Base-by-base conservation (phyloP, 192 early-diverging fungal genomes). In the Lobosporangium transversale region DNA sequence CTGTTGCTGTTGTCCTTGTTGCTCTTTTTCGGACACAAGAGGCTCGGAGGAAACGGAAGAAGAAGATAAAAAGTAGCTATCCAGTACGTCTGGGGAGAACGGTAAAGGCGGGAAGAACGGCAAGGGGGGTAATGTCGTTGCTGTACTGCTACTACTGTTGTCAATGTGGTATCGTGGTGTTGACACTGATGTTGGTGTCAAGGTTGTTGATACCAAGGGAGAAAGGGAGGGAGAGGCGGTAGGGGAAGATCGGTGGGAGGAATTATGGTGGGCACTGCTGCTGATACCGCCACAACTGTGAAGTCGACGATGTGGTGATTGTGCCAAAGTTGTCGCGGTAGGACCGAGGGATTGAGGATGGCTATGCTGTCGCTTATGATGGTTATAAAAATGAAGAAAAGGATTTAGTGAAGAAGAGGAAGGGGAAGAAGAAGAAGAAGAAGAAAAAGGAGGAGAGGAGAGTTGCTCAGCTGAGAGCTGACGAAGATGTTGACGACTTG, bases 81-180 rank as follows among this genome's bases (percentile, higher is more conserved):
- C 31, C 18, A 49, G 45, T 40, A 40, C 37, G 14, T 61, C 58
- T 17, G 35, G 15, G 35, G 33, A 24, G 42, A 52, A 36, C 12
- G 60, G 60, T 42, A 62, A 47, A 26, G 60, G 48, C 23, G 60
- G 36, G 30, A 62, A 62, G 6, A 24, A 53, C 37, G 60, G 60
- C 21, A 62, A 52, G 11, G 60, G 60, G 48, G 60, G 60, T 42
- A 62, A 47, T 26, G 60, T 62, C 14, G 60, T 52, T 36, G 60
- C 33, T 42, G 49, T 52, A 42, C 30, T 61, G 26, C 52, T 62
- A 26, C 60, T 40, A 12, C 49, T 52, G 24, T 51, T 51, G 40
- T 62, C 49, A 47, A 51, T 20, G 48, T 52, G 60, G 48, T 62
- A 52, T 52, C 48, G 48, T 3, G 60, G 60, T n/a, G 60, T 42